phyloP scores from a whole-genome alignment of 768 basidiomycete genomes.

The Lyophyllum decastes region DNA sequence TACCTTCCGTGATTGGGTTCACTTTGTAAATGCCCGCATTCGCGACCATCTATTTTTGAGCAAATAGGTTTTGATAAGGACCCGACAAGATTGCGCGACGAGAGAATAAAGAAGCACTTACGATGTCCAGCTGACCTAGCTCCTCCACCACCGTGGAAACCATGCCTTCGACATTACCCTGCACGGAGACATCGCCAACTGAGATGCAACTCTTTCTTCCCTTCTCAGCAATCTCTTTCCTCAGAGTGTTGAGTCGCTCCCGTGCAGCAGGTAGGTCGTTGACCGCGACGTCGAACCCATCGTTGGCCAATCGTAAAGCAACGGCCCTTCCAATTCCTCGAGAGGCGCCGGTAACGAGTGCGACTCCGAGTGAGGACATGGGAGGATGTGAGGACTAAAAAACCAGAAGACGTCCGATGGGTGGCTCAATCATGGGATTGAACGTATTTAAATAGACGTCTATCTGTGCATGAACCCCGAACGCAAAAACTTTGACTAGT shows the following conservation, averaged over 20 bases:
- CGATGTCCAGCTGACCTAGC: conserved; percentile 31
- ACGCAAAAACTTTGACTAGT: no score
- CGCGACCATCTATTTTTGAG: conserved; percentile 33
- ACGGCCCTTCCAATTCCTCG: conserved; percentile 47
- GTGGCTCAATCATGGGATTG: not conserved
- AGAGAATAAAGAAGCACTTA: conserved; percentile 14
- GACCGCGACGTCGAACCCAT: conserved; percentile 41
- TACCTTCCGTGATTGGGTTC: conserved; percentile 23
- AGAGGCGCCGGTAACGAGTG: conserved; percentile 22
- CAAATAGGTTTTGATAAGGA: not conserved
- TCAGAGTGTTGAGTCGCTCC: conserved; percentile 10
- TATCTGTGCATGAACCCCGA: not conserved
- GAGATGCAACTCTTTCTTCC: conserved; percentile 8
- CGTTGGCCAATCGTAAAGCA: conserved; percentile 39
- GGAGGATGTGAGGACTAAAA: not conserved
- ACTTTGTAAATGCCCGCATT: conserved; percentile 31
- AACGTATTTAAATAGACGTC: not conserved
- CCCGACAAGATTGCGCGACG: not conserved
- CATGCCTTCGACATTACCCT: conserved; percentile 36
- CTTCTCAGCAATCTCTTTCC: conserved; percentile 13
- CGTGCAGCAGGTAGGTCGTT: conserved; percentile 30
- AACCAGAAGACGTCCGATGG: no score
- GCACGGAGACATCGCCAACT: conserved; percentile 33
- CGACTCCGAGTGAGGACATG: conserved; percentile 14
- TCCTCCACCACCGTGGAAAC: conserved; percentile 20